Base-by-base conservation (phyloP, 163 green algal species). In the Dunaliella salina region DNA sequence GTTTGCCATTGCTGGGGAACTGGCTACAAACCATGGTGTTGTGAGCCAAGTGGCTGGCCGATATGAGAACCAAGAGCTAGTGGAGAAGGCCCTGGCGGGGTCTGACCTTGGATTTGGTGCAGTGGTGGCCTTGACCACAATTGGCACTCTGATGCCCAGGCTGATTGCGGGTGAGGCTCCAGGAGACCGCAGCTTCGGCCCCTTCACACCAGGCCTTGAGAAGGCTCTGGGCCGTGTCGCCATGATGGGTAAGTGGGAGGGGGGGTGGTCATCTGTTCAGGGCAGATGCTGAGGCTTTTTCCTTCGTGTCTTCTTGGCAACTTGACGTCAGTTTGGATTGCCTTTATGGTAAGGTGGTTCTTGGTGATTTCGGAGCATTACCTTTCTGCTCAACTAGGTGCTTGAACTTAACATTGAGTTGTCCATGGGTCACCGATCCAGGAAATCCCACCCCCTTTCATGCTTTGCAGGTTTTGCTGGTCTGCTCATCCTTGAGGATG, bases 111-210 rank as follows among this genome's bases (percentile, higher is more conserved):
- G 82, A 50, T 91, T 89, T 46, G 59, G 33, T 45, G 85, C 85
- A 0, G 80, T 91, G 26, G 88, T 91, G 12, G 80, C 63, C 4
- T 84, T 91, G 22, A 81, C 86, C n/a, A 91, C 88, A 26, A 86
- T 91, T 85, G 88, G 85, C 46, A 87, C 85, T 22, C 85, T 91
- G 34, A 83, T 83, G n/a, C 88, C 88, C 80, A 86, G 88, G 50
- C 69, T 91, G 50, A 57, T 91, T 25, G 59, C 35, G 18, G 25
- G 85, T 24, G 29, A 86, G 22, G 80, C 20, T 1, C 30, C 86
- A 35, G 85, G 83, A 35, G 80, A 80, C 5, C 46, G 63, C 32
- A 85, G 83, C 40, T 91, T 91, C 80, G 88, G 88, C 20, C 88
- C 88, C 22, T 91, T 91, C 85, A 91, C 85, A 20, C 82, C 88